These are phyloP conservation scores for Botrytis hyacinthi DNA, from an alignment of 2,329 filamentous ascomycete genomes.

Conservation along the genomic window DNA sequence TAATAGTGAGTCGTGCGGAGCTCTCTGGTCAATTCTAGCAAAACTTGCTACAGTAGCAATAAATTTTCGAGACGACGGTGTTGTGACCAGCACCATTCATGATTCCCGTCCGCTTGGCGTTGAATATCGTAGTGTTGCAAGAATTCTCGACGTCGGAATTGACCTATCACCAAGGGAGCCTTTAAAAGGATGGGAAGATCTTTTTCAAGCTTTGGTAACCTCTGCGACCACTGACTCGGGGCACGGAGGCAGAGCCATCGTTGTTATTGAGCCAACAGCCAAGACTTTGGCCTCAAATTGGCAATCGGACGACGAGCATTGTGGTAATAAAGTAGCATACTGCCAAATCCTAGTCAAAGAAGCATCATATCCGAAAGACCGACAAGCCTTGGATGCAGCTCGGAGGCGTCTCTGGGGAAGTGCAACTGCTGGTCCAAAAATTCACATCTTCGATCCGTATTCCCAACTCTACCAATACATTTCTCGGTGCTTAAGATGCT, in stretches of 20 bases:
- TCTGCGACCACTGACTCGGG: conserved; percentile 63
- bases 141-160: conserved; percentile 64
- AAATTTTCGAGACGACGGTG: conserved; percentile 27
- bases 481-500: conserved; percentile 49
- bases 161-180: conserved; percentile 38
- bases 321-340: conserved; percentile 34
- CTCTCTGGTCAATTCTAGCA: conserved; percentile 36
- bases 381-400: conserved; percentile 62
- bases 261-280: conserved; percentile 69
- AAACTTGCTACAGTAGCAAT: conserved; percentile 31
- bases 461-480: conserved; percentile 63
- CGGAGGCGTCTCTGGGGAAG: conserved; percentile 66
- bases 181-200: conserved; percentile 43
- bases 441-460: conserved; percentile 57
- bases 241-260: conserved; percentile 63
- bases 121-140: conserved; percentile 68
- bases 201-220: conserved; percentile 57
- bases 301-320: conserved; percentile 28
- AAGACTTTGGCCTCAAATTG: conserved; percentile 48
- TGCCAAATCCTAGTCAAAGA: conserved; percentile 31
- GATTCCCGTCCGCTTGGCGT: conserved; percentile 54
- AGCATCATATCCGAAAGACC: conserved; percentile 57
- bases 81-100: conserved; percentile 37
- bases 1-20: conserved; percentile 33
- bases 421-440: conserved; percentile 42